These are phyloP conservation scores for Udeniomyces megalosporus DNA, from an alignment of 768 basidiomycete genomes.

Conservation along the genomic window DNA sequence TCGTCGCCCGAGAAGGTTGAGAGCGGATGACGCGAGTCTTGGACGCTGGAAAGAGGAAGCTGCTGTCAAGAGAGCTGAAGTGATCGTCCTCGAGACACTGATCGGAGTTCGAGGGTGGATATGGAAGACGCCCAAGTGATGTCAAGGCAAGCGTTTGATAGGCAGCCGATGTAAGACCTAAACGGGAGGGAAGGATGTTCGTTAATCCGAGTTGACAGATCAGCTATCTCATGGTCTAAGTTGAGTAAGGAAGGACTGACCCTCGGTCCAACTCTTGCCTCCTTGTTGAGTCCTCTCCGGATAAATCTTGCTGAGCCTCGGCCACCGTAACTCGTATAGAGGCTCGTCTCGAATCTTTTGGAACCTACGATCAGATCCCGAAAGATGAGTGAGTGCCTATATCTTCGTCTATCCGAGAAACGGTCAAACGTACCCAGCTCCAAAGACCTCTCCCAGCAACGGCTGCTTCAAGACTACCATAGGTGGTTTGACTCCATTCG, in stretches of 20 bases:
- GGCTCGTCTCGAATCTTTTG: slow-evolving; percentile 24
- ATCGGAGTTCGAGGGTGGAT: not conserved
- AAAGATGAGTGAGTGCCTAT: not conserved
- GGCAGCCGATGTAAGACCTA: not conserved
- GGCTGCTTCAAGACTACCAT: slow-evolving; percentile 44
- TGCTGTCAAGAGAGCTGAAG: not conserved
- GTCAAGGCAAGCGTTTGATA: not conserved
- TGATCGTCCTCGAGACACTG: too few species aligned
- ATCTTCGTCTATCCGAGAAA: not conserved
- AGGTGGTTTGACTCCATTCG: slow-evolving; percentile 39
- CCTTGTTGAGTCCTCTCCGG: not conserved
- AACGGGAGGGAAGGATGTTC: not conserved
- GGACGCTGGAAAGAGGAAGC: not conserved
- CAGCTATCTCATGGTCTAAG: too few species aligned
- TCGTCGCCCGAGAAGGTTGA: not conserved
- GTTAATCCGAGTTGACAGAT: too few species aligned
- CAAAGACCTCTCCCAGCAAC: slow-evolving; percentile 54
- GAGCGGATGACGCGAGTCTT: not conserved
- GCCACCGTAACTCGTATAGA: slow-evolving; percentile 74
- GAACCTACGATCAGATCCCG: not conserved
- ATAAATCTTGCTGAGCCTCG: slow-evolving; percentile 47
- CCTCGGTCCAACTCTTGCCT: slow-evolving; percentile 3
- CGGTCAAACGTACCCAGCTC: slow-evolving; percentile 44
- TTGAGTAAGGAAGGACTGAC: not conserved
- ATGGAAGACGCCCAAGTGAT: not conserved